phyloP scores from a whole-genome alignment of 768 basidiomycete species.

The Daedaleopsis sinensis region DNA sequence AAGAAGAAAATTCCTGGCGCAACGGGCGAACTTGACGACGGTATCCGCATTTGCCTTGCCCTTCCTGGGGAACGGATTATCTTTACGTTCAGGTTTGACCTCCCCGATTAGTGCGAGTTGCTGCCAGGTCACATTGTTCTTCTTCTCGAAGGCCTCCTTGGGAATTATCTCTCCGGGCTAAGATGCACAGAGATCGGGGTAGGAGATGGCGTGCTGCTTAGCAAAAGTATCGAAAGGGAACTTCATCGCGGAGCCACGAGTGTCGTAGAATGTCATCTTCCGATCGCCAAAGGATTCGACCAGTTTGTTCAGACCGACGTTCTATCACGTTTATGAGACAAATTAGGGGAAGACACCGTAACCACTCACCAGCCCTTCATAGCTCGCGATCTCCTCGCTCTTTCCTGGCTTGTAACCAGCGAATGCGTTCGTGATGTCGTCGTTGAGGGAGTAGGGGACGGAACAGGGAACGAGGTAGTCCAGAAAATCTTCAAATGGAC shows the following conservation, averaged over 20 bases:
- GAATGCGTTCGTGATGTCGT: not conserved
- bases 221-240: not conserved
- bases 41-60: not conserved
- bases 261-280: not conserved
- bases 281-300: not conserved
- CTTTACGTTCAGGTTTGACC: not conserved
- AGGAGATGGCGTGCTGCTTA: not conserved
- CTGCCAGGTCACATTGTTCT: not conserved
- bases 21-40: not conserved
- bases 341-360: not conserved
- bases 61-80: constrained; percentile 3
- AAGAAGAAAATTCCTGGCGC: constrained; percentile 3
- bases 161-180: not conserved
- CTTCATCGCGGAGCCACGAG: not conserved
- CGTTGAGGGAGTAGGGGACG: not conserved
- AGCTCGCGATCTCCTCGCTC: not conserved
- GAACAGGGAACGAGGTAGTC: not conserved
- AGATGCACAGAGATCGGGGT: not conserved
- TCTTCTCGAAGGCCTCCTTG: too few relatives aligned
- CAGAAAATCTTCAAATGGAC: not conserved
- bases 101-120: not conserved
- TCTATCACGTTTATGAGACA: not conserved
- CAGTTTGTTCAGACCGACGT: not conserved
- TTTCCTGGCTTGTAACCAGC: not conserved
- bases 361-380: not conserved